Conservation (phyloP, 345 rosid genomes). For the Eucalyptus pauciflora region DNA sequence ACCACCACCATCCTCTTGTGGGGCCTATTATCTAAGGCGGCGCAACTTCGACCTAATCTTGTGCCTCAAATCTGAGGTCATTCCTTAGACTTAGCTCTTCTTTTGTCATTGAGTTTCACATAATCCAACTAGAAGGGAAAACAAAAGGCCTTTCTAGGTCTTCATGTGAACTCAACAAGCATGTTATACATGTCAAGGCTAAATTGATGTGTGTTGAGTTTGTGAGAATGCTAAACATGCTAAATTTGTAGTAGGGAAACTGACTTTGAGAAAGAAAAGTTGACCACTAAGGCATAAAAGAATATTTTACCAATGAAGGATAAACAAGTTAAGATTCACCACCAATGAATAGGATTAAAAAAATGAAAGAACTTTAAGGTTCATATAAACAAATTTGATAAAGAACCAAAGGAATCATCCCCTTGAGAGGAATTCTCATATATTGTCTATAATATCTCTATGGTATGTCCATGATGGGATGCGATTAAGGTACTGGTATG, state of each 20-base stretch:
- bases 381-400: background rate
- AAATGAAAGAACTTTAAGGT: background rate
- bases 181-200: background rate
- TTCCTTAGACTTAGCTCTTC: background rate
- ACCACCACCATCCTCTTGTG: background rate
- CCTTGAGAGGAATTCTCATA: background rate
- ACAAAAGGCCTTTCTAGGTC: background rate
- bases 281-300: background rate
- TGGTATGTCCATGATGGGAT: no score
- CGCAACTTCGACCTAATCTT: background rate
- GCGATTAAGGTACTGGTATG: accelerated
- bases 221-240: background rate
- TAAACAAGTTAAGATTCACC: background rate
- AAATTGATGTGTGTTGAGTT: background rate
- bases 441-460: no score
- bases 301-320: background rate
- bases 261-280: background rate
- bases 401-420: background rate
- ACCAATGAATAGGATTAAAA: background rate
- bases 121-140: background rate
- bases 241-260: background rate
- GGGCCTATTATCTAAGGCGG: background rate
- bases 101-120: background rate
- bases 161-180: background rate
- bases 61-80: background rate